Percentiles rank a stretch among this genome's conserved stretches.
Conservation (phyloP, 345 rosid species). For the Atalantia buxifolia region DNA sequence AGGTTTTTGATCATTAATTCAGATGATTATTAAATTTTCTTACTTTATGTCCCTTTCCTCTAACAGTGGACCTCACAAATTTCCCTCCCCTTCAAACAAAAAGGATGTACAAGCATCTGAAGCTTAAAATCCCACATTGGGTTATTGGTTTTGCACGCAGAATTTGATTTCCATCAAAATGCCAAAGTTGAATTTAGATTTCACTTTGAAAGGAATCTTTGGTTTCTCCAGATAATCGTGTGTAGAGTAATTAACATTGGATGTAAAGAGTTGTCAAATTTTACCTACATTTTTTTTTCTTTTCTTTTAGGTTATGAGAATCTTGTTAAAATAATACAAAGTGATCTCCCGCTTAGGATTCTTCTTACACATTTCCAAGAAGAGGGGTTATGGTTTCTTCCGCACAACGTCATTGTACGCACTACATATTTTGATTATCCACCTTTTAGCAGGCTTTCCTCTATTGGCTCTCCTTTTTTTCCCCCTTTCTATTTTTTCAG, state of each 20-base stretch:
- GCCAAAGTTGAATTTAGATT: not conserved
- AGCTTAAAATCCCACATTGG: not conserved
- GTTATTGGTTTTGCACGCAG: not conserved
- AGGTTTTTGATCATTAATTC: too few relatives aligned
- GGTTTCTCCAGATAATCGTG: not conserved
- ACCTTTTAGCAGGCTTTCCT: not conserved
- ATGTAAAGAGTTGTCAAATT: not conserved
- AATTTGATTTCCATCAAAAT: not conserved
- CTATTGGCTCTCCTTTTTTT: not conserved
- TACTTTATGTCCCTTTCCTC: too few relatives aligned
- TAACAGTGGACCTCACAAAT: too few relatives aligned
- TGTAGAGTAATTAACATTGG: not conserved
- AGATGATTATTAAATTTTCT: too few relatives aligned
- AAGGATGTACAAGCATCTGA: too few relatives aligned
- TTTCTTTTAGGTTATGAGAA: not conserved
- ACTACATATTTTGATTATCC: not conserved
- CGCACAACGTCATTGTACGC: not conserved
- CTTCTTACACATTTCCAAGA: conserved; percentile 28
- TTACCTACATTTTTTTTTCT: too few relatives aligned
- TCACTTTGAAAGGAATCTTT: not conserved
- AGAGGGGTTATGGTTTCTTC: conserved; percentile 31
- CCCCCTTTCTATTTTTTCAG: too few relatives aligned
- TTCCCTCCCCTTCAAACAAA: not conserved
- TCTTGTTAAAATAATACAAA: not conserved
- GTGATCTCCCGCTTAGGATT: not conserved